phyloP scores from a whole-genome alignment of 1,284 basidiomycete genomes.

The Malassezia cuniculi region DNA sequence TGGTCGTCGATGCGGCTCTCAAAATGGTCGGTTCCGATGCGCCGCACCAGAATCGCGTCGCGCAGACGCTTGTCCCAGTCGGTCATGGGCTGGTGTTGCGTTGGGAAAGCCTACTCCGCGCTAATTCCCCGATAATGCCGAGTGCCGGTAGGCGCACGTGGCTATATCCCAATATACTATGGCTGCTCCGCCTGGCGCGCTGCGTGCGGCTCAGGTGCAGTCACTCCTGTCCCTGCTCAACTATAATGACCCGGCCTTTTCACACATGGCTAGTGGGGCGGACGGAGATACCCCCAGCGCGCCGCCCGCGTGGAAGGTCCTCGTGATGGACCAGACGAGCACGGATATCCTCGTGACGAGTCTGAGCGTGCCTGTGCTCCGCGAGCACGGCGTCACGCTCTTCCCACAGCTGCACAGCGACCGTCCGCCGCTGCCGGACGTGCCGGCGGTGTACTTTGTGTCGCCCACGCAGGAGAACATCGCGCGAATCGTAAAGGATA shows the following conservation, averaged over 20 bases:
- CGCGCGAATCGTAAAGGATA: slow-evolving; percentile 52
- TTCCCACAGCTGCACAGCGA: slow-evolving; percentile 92
- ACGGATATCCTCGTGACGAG: slow-evolving; percentile 93
- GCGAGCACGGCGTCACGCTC: slow-evolving; percentile 89
- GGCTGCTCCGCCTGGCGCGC: slow-evolving; percentile 11
- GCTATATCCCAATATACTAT: background rate
- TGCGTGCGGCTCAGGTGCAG: slow-evolving; percentile 31
- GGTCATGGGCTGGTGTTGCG: no score
- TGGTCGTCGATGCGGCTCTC: slow-evolving; percentile 1
- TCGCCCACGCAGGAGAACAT: slow-evolving; percentile 78
- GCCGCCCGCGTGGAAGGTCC: slow-evolving; percentile 87
- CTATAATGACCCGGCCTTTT: slow-evolving; percentile 31
- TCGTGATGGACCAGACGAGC: slow-evolving; percentile 84
- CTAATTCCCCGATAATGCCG: no score
- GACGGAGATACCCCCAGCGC: slow-evolving; percentile 39
- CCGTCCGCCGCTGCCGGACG: slow-evolving; percentile 79
- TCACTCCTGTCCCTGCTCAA: slow-evolving; percentile 38
- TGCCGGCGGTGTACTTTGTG: slow-evolving; percentile 94
- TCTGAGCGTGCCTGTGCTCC: slow-evolving; percentile 83
- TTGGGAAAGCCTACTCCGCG: no score
- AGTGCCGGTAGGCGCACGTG: no score
- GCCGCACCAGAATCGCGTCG: slow-evolving; percentile 1
- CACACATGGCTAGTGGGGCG: slow-evolving; percentile 18
- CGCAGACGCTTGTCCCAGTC: slow-evolving; percentile 4
- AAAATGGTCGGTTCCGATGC: background rate